phyloP scores from a whole-genome alignment of 2,329 filamentous ascomycete species.

The Alternaria dauci region DNA sequence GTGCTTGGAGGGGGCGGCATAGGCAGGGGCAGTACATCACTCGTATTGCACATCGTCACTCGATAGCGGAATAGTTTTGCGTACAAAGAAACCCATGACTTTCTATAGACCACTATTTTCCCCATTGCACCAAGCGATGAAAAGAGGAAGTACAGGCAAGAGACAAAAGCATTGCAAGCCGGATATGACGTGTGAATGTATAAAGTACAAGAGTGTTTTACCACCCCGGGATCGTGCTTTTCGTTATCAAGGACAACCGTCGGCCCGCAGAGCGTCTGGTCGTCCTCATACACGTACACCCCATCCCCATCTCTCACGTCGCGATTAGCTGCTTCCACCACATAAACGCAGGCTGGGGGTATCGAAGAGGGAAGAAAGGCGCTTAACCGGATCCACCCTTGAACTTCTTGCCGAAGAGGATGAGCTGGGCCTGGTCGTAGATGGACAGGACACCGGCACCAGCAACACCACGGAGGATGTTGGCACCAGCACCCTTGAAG shows the following conservation, averaged over 20 bases:
- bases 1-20: not conserved
- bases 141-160: constrained; percentile 45
- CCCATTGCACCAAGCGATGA: constrained; percentile 49
- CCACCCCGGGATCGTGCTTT: constrained; percentile 51
- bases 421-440: constrained; percentile 99
- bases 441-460: constrained; percentile 99
- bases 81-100: constrained; percentile 43
- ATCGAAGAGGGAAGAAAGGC: constrained; percentile 45
- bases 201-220: constrained; percentile 55
- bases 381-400: constrained; percentile 66
- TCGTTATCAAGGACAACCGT: constrained; percentile 56
- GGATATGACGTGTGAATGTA: constrained; percentile 50
- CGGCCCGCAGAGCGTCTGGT: constrained; percentile 46
- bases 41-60: not conserved
- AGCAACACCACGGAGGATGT: constrained; percentile 99
- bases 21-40: not conserved
- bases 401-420: constrained; percentile 99
- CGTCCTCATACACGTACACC: constrained; percentile 48
- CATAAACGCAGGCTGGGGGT: constrained; percentile 47
- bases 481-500: constrained; percentile 99
- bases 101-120: constrained; percentile 52
- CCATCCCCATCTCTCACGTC: constrained; percentile 38
- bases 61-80: constrained; percentile 13
- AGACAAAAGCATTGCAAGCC: constrained; percentile 51
- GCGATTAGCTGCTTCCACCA: constrained; percentile 48